Evolutionary conservation across 2,329 filamentous ascomycete species (phyloP), one percentile per base, ranked within the genome.

Genomic region (Fusarium sp.): DNA sequence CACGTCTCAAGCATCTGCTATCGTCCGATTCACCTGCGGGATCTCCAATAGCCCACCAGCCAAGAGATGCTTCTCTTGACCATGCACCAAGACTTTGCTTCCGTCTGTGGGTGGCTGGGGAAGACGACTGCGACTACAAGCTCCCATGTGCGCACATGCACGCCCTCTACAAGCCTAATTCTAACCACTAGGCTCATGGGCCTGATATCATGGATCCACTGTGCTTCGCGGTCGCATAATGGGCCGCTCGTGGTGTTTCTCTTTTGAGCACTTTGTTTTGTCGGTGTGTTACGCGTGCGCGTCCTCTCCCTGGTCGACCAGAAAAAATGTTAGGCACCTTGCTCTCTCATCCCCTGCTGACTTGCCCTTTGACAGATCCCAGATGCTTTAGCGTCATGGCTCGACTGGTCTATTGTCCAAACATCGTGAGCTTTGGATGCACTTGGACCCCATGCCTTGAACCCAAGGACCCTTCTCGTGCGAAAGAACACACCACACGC

Each of bases 261-360:
- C 60, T 63, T 63, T 72, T 59, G 57, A 72, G 70, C 69, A 66
- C 48, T 67, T 69, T 72, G 70, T 69, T 76, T 74, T 74, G 76
- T 77, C 76, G 77, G 77, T 78, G 76, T 77, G 74, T 77, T 76
- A 71, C 72, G 66, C 70, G 69, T 76, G 71, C 70, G 73, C 74
- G 74, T 73, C 72, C 67, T 72, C 46, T 57, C 58, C 47, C 56
- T 56, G 54, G 50, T 55, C 42, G 35, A 58, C 45, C 45, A 47
- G 40, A 66, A 58, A 42, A 69, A 54, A 52, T 49, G 54, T 58
- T 55, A 69, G 58, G 50, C 65, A 63, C 54, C 59, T 66, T 51
- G 52, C 65, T 43, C 36, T 53, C 54, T 35, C 39, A 46, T 58
- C 52, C 65, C 63, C 58, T 72, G 62, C 68, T 65, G 71, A 58